Evolutionary conservation across 2,329 filamentous ascomycete genomes (phyloP).

Genomic region (Arthrobotrys conoides): DNA sequence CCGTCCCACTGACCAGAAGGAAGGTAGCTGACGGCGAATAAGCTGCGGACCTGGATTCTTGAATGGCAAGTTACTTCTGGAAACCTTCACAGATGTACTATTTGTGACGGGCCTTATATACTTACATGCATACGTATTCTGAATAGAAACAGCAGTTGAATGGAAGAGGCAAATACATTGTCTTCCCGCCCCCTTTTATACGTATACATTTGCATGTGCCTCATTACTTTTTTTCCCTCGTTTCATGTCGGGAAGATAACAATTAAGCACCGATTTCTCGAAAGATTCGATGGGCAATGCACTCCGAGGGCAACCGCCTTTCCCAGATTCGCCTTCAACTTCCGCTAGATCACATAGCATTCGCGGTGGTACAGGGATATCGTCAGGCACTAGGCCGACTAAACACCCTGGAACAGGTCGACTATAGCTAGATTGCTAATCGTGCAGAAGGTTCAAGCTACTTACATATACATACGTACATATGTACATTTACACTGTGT

Average conservation of each 20-base stretch:
- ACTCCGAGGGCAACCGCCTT: background rate
- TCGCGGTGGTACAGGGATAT: conserved; percentile 12
- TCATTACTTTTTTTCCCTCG: conserved; percentile 5
- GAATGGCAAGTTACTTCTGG: background rate
- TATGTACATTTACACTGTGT: background rate
- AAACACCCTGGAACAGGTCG: background rate
- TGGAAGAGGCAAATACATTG: background rate
- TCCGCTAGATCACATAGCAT: conserved; percentile 6
- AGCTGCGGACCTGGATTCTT: conserved; percentile 18
- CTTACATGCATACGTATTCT: background rate
- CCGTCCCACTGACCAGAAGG: background rate
- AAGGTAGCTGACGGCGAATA: conserved; percentile 18
- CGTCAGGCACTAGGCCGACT: conserved; percentile 5
- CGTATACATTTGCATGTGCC: background rate
- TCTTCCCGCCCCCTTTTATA: background rate
- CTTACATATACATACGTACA: background rate
- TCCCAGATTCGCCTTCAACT: conserved; percentile 12
- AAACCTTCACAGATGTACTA: conserved; percentile 2
- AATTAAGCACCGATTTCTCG: conserved; percentile 8
- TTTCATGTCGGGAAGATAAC: conserved; percentile 6
- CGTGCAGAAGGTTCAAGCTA: conserved; percentile 19
- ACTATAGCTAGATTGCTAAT: conserved; percentile 45
- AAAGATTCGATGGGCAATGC: conserved; percentile 8
- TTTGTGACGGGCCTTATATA: conserved; percentile 6
- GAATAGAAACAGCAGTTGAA: background rate